Conservation (phyloP, 73 alveolate genomes). For the Paramecium biaurelia region DNA sequence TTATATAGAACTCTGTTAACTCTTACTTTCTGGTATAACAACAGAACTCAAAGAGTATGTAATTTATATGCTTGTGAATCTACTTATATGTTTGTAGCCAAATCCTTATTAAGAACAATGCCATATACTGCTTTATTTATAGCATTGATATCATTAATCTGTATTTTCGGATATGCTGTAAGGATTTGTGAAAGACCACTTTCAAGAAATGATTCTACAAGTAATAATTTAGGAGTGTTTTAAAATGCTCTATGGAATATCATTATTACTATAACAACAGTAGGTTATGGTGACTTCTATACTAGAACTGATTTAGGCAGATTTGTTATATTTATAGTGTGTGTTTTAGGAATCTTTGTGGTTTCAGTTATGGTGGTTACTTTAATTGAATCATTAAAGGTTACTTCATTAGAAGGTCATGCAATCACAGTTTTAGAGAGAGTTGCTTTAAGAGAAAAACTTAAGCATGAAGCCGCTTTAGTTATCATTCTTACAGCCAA, state of each 20-base stretch:
- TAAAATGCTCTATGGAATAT: conserved; percentile 92
- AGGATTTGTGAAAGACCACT: conserved; percentile 77
- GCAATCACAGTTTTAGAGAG: conserved; percentile 60
- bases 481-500: conserved; percentile 29
- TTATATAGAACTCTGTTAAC: conserved; percentile 68
- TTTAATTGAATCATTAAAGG: conserved; percentile 65
- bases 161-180: conserved; percentile 70
- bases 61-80: conserved; percentile 80
- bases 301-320: conserved; percentile 97
- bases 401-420: conserved; percentile 46
- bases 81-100: conserved; percentile 70
- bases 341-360: conserved; percentile 93
- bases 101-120: conserved; percentile 69
- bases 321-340: conserved; percentile 84
- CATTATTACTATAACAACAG: conserved; percentile 92
- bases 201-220: conserved; percentile 2
- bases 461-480: conserved; percentile 48
- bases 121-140: conserved; percentile 66
- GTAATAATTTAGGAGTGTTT: conserved; percentile 4
- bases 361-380: conserved; percentile 92
- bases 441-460: conserved; percentile 50
- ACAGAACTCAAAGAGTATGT: conserved; percentile 79
- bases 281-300: conserved; percentile 97
- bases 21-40: conserved; percentile 67
- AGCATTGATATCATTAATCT: conserved; percentile 64